Evolutionary conservation across 768 basidiomycete species (phyloP).

Genomic region (Suillus lakei): DNA sequence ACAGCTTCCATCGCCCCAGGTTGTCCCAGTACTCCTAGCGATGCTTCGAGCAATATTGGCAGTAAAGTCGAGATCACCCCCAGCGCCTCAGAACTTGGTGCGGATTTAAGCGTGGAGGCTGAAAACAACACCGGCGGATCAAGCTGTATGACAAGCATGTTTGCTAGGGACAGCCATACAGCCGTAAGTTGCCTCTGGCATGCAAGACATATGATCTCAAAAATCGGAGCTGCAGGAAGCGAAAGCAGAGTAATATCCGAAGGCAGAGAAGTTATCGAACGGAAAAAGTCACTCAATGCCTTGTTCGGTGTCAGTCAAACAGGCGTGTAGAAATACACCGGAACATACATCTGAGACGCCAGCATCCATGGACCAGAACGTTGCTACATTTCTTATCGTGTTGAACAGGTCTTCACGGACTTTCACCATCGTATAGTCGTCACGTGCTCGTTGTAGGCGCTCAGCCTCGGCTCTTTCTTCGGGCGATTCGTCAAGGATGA

Average conservation of each 20-base stretch:
- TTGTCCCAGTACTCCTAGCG: conserved; percentile 54
- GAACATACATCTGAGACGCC: conserved; percentile 74
- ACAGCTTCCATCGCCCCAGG: conserved; percentile 75
- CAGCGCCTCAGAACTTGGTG: conserved; percentile 59
- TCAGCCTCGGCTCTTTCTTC: conserved; percentile 55
- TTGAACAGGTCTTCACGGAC: conserved; percentile 71
- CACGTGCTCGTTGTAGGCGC: conserved; percentile 61
- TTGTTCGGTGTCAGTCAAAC: conserved; percentile 29
- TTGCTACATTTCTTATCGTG: conserved; percentile 62
- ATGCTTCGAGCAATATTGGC: conserved; percentile 61
- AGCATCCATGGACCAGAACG: conserved; percentile 81
- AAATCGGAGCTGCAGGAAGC: conserved; percentile 77
- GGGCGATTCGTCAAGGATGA: conserved; percentile 62
- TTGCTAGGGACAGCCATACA: conserved; percentile 84
- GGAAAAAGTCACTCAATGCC: conserved; percentile 84
- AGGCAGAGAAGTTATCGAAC: conserved; percentile 83
- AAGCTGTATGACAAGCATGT: conserved; percentile 81
- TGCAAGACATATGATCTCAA: conserved; percentile 79
- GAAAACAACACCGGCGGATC: conserved; percentile 63
- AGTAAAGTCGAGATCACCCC: conserved; percentile 59
- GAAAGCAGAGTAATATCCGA: conserved; percentile 79
- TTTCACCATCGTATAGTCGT: conserved; percentile 63
- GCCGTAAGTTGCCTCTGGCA: conserved; percentile 74
- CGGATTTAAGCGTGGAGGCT: conserved; percentile 48
- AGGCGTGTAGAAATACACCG: conserved; percentile 11